Evolutionary conservation across 2,329 filamentous ascomycete species (phyloP).

Genomic region (Lecanicillium sp.): DNA sequence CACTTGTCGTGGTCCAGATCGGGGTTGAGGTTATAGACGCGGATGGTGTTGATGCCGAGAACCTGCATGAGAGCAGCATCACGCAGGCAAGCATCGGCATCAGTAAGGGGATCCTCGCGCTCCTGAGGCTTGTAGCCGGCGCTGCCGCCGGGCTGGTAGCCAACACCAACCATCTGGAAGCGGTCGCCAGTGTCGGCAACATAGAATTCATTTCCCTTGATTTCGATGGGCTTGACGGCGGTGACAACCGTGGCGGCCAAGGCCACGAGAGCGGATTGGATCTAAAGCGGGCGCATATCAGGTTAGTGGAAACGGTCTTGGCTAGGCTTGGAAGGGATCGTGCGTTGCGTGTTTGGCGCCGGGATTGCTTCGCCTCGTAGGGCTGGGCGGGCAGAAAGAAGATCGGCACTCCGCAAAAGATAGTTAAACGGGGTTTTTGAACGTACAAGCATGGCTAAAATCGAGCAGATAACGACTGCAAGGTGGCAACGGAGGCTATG

Average conservation of each 20-base stretch:
- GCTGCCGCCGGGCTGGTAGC: conserved; percentile 62
- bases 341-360: too few relatives aligned
- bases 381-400: too few relatives aligned
- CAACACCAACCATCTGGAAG: conserved; percentile 60
- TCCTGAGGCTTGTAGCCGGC: conserved; percentile 49
- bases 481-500: not conserved
- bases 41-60: conserved; percentile 59
- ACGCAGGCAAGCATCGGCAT: conserved; percentile 50
- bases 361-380: too few relatives aligned
- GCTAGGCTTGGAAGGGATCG: too few relatives aligned
- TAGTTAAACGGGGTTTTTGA: too few relatives aligned
- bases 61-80: conserved; percentile 60
- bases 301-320: too few relatives aligned
- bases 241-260: conserved; percentile 44
- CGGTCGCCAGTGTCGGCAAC: conserved; percentile 50
- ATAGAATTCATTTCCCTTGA: conserved; percentile 52
- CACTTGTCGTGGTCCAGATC: conserved; percentile 60
- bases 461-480: not conserved
- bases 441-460: conserved; percentile 12
- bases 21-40: conserved; percentile 62
- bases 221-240: conserved; percentile 50
- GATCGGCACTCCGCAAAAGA: too few relatives aligned
- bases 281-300: conserved; percentile 13
- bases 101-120: conserved; percentile 52
- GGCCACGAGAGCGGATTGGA: conserved; percentile 41